Conservation (phyloP, 768 basidiomycete species). For the Wakefieldia striispora region DNA sequence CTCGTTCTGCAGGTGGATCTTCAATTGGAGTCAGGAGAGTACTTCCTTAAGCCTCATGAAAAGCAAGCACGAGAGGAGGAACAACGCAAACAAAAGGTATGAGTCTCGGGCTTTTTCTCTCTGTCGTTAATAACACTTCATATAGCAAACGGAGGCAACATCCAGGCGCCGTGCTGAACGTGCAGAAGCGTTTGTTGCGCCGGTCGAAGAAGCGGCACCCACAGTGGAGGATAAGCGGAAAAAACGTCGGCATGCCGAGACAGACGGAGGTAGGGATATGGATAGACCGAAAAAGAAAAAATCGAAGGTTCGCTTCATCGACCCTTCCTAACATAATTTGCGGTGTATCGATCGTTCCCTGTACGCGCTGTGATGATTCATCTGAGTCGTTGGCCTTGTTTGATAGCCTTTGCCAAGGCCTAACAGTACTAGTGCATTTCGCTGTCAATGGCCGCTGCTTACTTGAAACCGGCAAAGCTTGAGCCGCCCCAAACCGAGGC, state of each 20-base stretch:
- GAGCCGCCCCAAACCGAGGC: slow-evolving; percentile 7
- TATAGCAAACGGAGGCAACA: slow-evolving; percentile 75
- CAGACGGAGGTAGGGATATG: slow-evolving; percentile 32
- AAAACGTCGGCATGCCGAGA: slow-evolving; percentile 46
- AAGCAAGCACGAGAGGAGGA: slow-evolving; percentile 75
- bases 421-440: too few species aligned
- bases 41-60: slow-evolving; percentile 91
- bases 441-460: slow-evolving; percentile 12
- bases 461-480: slow-evolving; percentile 14
- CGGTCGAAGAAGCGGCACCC: slow-evolving; percentile 69
- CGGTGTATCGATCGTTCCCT: not conserved
- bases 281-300: slow-evolving; percentile 44
- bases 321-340: slow-evolving; percentile 6
- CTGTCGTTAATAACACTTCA: not conserved
- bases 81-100: slow-evolving; percentile 66
- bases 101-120: not conserved
- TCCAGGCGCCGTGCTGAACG: slow-evolving; percentile 75
- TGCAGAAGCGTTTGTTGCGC: slow-evolving; percentile 85
- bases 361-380: slow-evolving; percentile 6
- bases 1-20: slow-evolving; percentile 66
- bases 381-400: not conserved
- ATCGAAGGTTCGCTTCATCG: slow-evolving; percentile 20
- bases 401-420: too few species aligned
- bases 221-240: slow-evolving; percentile 78
- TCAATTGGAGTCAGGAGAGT: slow-evolving; percentile 95